Conservation (phyloP, 306 rosid species). For the Glycine soja region DNA sequence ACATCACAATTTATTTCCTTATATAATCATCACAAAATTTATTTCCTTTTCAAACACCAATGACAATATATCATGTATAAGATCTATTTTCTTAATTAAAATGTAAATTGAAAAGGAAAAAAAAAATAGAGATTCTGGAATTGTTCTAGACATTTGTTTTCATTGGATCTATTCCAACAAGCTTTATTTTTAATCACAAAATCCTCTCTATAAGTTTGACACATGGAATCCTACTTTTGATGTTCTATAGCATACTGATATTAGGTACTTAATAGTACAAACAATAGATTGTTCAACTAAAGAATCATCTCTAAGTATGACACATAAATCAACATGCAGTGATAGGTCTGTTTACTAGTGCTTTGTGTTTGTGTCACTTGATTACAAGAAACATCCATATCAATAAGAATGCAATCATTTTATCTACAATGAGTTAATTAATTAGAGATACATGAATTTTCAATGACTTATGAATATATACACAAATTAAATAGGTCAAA, state of each 20-base stretch:
- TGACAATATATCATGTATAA: too few species aligned
- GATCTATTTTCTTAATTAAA: too few species aligned
- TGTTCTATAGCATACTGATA: neutral
- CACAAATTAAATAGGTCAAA: neutral
- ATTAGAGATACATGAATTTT: neutral
- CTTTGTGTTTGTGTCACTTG: constrained; percentile 5
- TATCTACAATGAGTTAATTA: neutral
- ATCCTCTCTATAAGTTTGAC: neutral
- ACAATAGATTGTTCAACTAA: neutral
- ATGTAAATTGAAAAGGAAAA: too few species aligned
- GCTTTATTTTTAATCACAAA: constrained; percentile 2
- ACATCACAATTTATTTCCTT: too few species aligned
- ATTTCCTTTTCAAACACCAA: too few species aligned
- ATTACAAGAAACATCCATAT: neutral
- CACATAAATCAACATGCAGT: neutral
- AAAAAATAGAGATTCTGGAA: constrained; percentile 24
- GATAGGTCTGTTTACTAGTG: constrained; percentile 8
- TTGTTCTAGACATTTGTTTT: constrained; percentile 1
- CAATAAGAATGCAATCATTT: neutral
- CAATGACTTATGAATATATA: neutral
- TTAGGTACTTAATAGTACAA: neutral
- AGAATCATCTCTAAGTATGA: neutral
- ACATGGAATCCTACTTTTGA: neutral
- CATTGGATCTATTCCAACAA: constrained; percentile 2
- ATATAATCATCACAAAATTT: too few species aligned